Evolutionary conservation across 2,329 filamentous ascomycete species (phyloP), one percentile per base, ranked within the genome.

Genomic region (Lecanoromycetidae sp.): DNA sequence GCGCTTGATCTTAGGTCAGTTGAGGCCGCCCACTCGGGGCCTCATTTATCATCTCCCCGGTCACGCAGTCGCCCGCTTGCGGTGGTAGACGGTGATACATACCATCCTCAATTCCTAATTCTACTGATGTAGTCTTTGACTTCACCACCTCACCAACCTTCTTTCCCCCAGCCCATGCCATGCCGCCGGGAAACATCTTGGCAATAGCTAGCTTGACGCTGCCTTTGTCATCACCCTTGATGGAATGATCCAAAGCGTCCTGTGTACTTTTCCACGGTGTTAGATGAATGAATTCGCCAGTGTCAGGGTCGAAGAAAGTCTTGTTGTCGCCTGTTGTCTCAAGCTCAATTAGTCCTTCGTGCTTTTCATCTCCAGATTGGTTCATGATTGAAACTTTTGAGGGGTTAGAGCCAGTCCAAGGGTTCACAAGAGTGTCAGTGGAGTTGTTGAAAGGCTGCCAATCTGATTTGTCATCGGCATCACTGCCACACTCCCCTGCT

Each of bases 271-370:
- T 49, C 50, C 50, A 52, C 5, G 37, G 50, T 1, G 27, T 29
- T 17, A 52, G 36, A 15, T 38, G 46, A 10, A 52, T 23, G 15
- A 49, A 40, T 13, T 45, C 42, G 20, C 42, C 46, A 2, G 50
- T 52, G 19, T 49, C 29, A 10, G 27, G 23, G 2, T 49, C 34
- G n/a, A 46, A 49, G 42, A 46, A 52, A 10, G 23, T 38, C 39
- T 39, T 52, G 8, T 41, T 49, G 7, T 29, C 27, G 7, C 38
- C 42, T 7, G 32, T 43, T n/a, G 38, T 26, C 5, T 48, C 34
- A 13, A 52, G 34, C 7, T 52, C 46, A 12, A 49, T 36, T 5
- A 52, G 37, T 13, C 38, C 42, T 17, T 52, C 27, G 15, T 46
- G 36, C 19, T 35, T 30, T 22, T 49, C 29, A 13, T 46, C 42